Base-by-base conservation (phyloP, 2,329 filamentous ascomycete species). In the Fusarium longipes region DNA sequence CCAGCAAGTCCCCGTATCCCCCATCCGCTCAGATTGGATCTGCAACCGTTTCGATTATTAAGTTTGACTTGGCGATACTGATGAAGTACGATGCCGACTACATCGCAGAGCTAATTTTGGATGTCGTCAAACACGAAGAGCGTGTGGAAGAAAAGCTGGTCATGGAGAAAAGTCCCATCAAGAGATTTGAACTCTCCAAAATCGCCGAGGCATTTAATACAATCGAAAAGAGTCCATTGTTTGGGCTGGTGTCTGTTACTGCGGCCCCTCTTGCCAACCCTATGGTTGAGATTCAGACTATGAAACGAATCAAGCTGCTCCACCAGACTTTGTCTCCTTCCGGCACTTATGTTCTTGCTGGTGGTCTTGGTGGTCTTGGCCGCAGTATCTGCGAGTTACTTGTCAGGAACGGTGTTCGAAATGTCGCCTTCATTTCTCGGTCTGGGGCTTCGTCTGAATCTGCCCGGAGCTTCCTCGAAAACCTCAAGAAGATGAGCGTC, bases 291-390 rank as follows among this genome's bases (percentile, higher is more conserved):
- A 73, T 76, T 8, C 56, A 69, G 10, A 57, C 64, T 15, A 55
- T 66, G n/a, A 67, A 67, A 32, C 35, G 36, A 2, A 59, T 70
- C 30, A 76, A 69, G 36, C 48, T 70, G 2, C 72, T 81, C 8
- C 39, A 57, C 2, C 75, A 79, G 5, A 68, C 59, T 7, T 70
- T 83, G 40, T 77, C 78, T 4, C 53, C 68, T 2, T 73, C 79
- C 8, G 79, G 76, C 1, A 83, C 84, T 1, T 89, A 89, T 56
- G 70, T 89, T 4, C 74, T 89, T 5, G 80, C 82, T 6, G 87
- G 87, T 17, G 86, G 86, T 1, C 79, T 87, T 0, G 86, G 86
- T 17, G 87, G 87, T 12, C 78, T 89, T 1, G 87, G 87, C 1
- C 79, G 81, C 32, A 83, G 81, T 65, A 82, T 89, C 35, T 82